Percentiles rank a stretch among this genome's conserved stretches.
Conservation (phyloP, 345 rosid genomes). For the Excoecaria cochinchinensis region DNA sequence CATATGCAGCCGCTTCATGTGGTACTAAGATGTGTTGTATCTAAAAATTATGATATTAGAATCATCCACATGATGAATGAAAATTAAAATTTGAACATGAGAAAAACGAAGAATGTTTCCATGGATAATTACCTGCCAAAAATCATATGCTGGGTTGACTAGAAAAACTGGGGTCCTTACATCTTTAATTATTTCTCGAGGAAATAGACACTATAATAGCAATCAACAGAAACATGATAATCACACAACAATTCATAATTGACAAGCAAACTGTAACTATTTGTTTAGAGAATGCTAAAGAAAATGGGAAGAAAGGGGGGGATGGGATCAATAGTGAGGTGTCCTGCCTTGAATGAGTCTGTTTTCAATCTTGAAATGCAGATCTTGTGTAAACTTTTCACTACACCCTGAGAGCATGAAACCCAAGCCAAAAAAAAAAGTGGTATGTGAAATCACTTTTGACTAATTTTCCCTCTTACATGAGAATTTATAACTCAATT, state of each 20-base stretch:
- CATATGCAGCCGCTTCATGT: constrained; percentile 46
- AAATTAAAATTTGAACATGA: constrained; percentile 11
- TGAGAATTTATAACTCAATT: not conserved
- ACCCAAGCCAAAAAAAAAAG: not conserved
- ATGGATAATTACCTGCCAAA: constrained; percentile 99
- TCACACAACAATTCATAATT: not conserved
- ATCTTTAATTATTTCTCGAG: constrained; percentile 56
- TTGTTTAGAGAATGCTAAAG: not conserved
- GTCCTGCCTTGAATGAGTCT: constrained; percentile 23
- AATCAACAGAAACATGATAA: not conserved
- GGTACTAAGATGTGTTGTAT: constrained; percentile 73
- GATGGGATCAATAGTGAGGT: not conserved
- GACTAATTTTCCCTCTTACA: not conserved
- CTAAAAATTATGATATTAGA: constrained; percentile 37
- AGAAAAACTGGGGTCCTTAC: constrained; percentile 69
- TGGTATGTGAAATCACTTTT: too few relatives aligned
- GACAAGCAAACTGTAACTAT: not conserved
- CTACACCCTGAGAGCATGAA: constrained; percentile 46
- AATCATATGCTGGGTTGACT: constrained; percentile 84
- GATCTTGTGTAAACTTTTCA: constrained; percentile 47
- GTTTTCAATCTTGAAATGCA: constrained; percentile 18
- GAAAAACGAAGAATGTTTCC: constrained; percentile 10
- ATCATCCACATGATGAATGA: constrained; percentile 12
- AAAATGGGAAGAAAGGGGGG: not conserved
- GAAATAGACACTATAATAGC: constrained; percentile 61